A percentile compares a stretch with the other conserved stretches of the same genome.
These are phyloP conservation scores for Serendipita sp. DNA, from an alignment of 768 basidiomycete species.

Conservation along the genomic window DNA sequence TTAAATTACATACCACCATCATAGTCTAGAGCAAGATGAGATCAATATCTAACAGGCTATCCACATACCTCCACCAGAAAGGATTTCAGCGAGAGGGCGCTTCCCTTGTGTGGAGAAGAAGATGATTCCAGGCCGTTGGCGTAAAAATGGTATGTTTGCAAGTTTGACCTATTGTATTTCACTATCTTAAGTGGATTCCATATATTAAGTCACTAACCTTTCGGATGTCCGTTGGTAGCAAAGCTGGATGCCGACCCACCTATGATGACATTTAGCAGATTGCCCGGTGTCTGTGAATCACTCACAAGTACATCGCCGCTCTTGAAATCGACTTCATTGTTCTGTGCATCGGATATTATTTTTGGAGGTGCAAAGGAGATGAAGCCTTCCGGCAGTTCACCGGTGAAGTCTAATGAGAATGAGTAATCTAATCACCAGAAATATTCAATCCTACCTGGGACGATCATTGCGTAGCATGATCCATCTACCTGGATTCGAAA, in stretches of 20 bases:
- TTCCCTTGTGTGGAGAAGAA: neutral
- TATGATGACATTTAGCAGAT: neutral
- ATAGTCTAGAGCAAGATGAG: neutral
- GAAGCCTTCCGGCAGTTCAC: neutral
- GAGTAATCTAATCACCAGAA: neutral
- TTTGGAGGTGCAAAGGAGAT: conserved; percentile 1
- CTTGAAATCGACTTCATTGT: neutral
- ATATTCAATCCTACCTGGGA: neutral
- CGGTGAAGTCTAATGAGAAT: neutral
- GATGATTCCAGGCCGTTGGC: neutral
- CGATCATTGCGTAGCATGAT: neutral
- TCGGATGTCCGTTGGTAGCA: neutral
- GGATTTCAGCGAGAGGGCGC: neutral
- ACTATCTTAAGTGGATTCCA: neutral
- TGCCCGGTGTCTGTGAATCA: neutral
- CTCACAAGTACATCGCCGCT: neutral
- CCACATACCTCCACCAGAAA: conserved; percentile 3
- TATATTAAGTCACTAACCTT: neutral
- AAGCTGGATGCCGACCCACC: neutral
- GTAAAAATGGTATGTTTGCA: neutral
- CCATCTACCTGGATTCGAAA: neutral
- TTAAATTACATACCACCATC: neutral
- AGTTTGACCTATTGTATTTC: neutral
- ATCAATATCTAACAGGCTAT: neutral
- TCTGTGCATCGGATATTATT: neutral